Conservation (phyloP, 345 rosid genomes). For the Eucalyptus regnans region DNA sequence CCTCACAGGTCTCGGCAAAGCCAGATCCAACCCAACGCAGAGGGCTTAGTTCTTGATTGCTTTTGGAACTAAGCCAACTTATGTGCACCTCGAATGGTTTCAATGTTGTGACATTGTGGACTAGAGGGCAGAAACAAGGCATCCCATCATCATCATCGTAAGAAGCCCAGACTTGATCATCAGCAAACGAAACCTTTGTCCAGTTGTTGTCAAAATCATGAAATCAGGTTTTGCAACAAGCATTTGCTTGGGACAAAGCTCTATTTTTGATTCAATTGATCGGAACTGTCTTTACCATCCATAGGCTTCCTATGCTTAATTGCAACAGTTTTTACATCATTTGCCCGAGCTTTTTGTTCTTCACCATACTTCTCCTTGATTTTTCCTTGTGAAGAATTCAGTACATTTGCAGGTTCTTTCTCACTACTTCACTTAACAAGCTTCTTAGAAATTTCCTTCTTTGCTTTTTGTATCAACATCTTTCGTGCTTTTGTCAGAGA, state of each 20-base stretch:
- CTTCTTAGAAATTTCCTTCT: constrained; percentile 10
- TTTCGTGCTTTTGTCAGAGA: constrained; percentile 5
- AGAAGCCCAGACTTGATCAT: constrained; percentile 47
- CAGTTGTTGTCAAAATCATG: constrained; percentile 50
- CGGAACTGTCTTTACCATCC: not conserved
- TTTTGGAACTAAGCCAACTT: constrained; percentile 45
- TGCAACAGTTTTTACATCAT: not conserved
- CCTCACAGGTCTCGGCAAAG: constrained; percentile 42
- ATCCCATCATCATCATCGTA: constrained; percentile 56
- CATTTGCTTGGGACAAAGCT: constrained; percentile 7
- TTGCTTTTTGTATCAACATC: constrained; percentile 21
- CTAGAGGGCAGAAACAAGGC: constrained; percentile 48
- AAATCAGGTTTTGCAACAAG: constrained; percentile 44
- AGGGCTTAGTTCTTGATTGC: constrained; percentile 30
- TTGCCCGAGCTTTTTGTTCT: not conserved
- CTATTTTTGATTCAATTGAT: not conserved
- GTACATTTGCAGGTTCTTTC: not conserved
- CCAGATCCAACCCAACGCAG: constrained; percentile 44
- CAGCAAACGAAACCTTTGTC: constrained; percentile 24
- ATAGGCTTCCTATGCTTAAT: not conserved
- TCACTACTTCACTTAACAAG: constrained; percentile 4
- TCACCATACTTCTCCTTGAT: not conserved
- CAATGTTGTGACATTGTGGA: constrained; percentile 32
- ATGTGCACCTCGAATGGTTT: constrained; percentile 39
- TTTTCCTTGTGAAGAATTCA: not conserved